Evolutionary conservation across 73 alveolate genomes (phyloP).

Genomic region (Blepharisma stoltei): DNA sequence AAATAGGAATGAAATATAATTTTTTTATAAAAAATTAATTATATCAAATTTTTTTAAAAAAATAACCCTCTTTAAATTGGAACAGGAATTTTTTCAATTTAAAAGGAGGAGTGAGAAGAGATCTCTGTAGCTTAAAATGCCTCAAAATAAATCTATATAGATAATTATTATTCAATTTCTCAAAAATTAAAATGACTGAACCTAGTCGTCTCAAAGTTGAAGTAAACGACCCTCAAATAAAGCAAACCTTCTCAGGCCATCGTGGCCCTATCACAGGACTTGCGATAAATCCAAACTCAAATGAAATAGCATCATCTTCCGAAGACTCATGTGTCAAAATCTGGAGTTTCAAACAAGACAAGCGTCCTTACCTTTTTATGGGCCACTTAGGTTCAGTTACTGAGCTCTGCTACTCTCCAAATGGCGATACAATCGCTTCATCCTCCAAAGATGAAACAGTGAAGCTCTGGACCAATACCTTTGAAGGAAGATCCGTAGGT

Average conservation of each 20-base stretch:
- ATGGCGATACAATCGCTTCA: constrained; percentile 83
- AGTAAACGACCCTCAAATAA: constrained; percentile 25
- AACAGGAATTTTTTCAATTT: no score
- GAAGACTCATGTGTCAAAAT: constrained; percentile 27
- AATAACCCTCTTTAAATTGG: no score
- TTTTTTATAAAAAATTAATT: no score
- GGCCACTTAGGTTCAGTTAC: constrained; percentile 95
- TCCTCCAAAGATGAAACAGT: constrained; percentile 91
- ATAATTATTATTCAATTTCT: no score
- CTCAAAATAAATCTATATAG: no score
- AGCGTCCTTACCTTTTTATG: constrained; percentile 38
- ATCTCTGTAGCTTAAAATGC: no score
- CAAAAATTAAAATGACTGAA: no score
- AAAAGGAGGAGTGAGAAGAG: no score
- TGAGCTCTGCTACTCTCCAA: constrained; percentile 76
- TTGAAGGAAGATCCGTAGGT: constrained; percentile 42
- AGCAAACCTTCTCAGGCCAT: neutral
- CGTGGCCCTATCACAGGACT: constrained; percentile 17
- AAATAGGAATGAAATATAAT: no score
- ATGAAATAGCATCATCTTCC: neutral
- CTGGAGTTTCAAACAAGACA: neutral
- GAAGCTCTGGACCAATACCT: constrained; percentile 89
- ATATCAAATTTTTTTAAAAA: no score
- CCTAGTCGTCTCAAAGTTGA: no score
- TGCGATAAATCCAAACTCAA: neutral